Evolutionary conservation across 2,329 filamentous ascomycete species (phyloP), one percentile per base, ranked within the genome.

Genomic region (Ophiocordyceps camponoti-rufipedis): DNA sequence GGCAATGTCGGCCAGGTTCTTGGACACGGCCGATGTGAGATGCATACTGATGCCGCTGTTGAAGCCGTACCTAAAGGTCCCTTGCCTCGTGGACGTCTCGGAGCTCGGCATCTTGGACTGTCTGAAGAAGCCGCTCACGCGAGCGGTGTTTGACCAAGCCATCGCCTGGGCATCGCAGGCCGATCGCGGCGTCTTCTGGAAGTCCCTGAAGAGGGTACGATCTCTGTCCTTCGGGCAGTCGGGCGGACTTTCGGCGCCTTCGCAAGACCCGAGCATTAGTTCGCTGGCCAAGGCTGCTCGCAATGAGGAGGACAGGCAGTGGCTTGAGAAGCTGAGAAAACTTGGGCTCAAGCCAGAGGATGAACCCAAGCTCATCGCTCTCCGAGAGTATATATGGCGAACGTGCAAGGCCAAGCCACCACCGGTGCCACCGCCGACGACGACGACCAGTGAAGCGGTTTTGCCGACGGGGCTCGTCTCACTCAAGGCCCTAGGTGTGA

Each of bases 231-330:
- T 88, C 52, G 80, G 76, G 1, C 73, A 75, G 1, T 71, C 75
- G 6, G 54, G 54, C 5, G 72, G 69, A 14, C 54, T 74, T 19
- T 69, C 73, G 11, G 65, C 68, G 2, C 70, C 74, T 42, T 67
- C 72, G 42, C 71, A 68, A 54, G 78, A 81, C 49, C 58, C 72
- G 45, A 70, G 70, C 35, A 59, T 66, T 43, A 74, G 72, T 53
- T 68, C 76, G 10, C 62, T 91, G 28, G 72, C 69, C 50, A 78
- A 75, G 52, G 65, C 83, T 4, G 64, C 74, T 1, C 88, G 79
- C 56, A 94, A 88, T 52, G 87, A 94, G 9, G 89, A 96, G 59
- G 91, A 98, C 56, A 87, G 95, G 50, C 78, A 87, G 52, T 96
- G 91, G 88, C 67, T 98, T n/a, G 70, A 75, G 13, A 82, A 86